Percentiles rank a stretch among this genome's conserved stretches.
Conservation (phyloP, 352 stramenopile genomes). For the Pythium catenulatum region DNA sequence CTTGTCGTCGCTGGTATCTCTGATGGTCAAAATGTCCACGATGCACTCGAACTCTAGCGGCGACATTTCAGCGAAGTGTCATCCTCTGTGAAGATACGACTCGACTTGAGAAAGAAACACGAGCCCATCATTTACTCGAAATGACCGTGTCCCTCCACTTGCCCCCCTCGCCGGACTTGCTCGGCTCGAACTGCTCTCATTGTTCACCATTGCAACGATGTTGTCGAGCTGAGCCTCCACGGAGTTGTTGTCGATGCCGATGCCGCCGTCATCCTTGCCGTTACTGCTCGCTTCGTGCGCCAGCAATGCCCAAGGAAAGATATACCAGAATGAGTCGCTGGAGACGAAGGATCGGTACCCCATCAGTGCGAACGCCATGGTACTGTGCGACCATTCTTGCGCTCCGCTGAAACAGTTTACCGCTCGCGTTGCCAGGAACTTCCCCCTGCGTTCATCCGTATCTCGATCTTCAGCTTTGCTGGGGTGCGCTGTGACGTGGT, state of each 20-base stretch:
- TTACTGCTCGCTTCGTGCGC: too few relatives aligned
- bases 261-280: background rate
- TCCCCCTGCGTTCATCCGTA: background rate
- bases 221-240: too few relatives aligned
- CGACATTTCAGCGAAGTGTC: background rate
- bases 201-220: too few relatives aligned
- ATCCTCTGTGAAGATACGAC: background rate
- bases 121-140: background rate
- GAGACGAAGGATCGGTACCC: background rate
- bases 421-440: background rate
- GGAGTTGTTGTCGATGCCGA: too few relatives aligned
- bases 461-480: slow-evolving; percentile 14
- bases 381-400: slow-evolving; percentile 18
- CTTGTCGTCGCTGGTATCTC: background rate
- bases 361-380: background rate
- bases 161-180: too few relatives aligned
- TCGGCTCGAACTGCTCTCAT: too few relatives aligned
- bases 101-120: background rate
- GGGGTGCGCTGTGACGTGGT: background rate
- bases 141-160: background rate
- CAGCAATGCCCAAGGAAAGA: background rate
- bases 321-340: slow-evolving; percentile 30
- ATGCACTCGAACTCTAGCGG: slow-evolving; percentile 22
- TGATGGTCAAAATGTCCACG: background rate
- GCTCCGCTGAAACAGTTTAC: slow-evolving; percentile 9